Conservation (phyloP, 2,329 filamentous ascomycete genomes). For the Colletotrichum tanaceti region DNA sequence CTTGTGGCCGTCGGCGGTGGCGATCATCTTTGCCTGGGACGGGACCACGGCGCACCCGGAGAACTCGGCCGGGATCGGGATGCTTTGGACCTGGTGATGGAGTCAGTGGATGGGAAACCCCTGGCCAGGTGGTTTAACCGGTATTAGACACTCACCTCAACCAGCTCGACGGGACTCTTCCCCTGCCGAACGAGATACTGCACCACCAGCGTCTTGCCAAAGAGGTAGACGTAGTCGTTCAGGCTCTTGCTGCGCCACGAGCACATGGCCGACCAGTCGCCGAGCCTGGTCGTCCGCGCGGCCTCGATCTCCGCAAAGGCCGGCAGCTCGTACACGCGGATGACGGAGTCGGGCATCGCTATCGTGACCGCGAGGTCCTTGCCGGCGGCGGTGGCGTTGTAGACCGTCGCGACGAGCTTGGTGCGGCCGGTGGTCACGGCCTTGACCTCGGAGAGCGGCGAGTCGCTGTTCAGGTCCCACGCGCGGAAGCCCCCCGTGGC, state of each 20-base stretch:
- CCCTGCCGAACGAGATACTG: conserved; percentile 53
- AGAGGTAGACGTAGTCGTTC: conserved; percentile 58
- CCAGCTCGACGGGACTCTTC: conserved; percentile 48
- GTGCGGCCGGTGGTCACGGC: conserved; percentile 55
- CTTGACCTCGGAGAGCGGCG: conserved; percentile 48
- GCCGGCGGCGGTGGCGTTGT: conserved; percentile 50
- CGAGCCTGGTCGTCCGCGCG: conserved; percentile 51
- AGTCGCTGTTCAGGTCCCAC: conserved; percentile 49
- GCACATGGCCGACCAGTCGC: conserved; percentile 62
- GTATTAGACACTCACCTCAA: conserved; percentile 50
- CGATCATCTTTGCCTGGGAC: conserved; percentile 52
- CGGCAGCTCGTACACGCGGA: conserved; percentile 54
- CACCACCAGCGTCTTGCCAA: conserved; percentile 55
- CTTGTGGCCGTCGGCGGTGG: conserved; percentile 54
- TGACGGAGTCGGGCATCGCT: conserved; percentile 55
- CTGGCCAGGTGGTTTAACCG: no score
- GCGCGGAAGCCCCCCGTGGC: conserved; percentile 56
- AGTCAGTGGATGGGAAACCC: no score
- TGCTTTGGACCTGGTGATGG: no score
- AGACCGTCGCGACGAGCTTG: conserved; percentile 56
- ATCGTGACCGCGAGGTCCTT: conserved; percentile 56
- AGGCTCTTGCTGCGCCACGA: conserved; percentile 56
- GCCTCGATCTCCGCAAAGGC: conserved; percentile 48
- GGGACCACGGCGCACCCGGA: conserved; percentile 56
- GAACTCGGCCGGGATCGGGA: conserved; percentile 56